Conservation (phyloP, 352 stramenopile genomes). For the Hyaloperonospora brassicae region DNA sequence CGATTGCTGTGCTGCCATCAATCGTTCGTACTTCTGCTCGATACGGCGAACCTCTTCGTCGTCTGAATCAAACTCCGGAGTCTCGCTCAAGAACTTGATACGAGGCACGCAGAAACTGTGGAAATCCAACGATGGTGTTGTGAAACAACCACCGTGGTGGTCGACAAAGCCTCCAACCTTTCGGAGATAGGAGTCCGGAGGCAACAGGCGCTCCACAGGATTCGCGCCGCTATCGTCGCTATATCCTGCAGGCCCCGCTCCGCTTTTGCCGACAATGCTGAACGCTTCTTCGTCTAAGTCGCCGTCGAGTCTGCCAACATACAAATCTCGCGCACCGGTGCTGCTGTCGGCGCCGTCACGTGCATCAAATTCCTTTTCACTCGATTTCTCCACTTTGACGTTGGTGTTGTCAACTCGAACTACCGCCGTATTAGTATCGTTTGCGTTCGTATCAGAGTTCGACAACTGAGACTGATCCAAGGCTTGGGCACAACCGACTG, state of each 20-base stretch:
- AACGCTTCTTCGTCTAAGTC: background rate
- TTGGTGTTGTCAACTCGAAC: slow-evolving; percentile 3
- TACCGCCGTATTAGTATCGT: slow-evolving; percentile 2
- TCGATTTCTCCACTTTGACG: slow-evolving; percentile 3
- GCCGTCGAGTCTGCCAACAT: slow-evolving; percentile 9
- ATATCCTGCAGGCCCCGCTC: slow-evolving; percentile 1
- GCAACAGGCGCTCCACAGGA: slow-evolving; percentile 26
- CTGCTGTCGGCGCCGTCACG: slow-evolving; percentile 1
- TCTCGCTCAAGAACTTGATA: slow-evolving; percentile 53
- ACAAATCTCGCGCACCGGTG: slow-evolving; percentile 10
- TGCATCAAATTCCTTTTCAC: slow-evolving; percentile 2
- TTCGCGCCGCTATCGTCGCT: slow-evolving; percentile 16
- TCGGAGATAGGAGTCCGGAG: slow-evolving; percentile 41
- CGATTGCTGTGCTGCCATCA: slow-evolving; percentile 28
- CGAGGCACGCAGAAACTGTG: slow-evolving; percentile 72
- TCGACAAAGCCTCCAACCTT: slow-evolving; percentile 42
- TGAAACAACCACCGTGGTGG: slow-evolving; percentile 46
- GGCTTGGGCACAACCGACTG: slow-evolving; percentile 1
- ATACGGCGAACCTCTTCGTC: slow-evolving; percentile 72
- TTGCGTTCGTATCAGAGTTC: too few species aligned
- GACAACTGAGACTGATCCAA: slow-evolving; percentile 12
- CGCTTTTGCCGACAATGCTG: background rate
- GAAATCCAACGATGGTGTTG: slow-evolving; percentile 36
- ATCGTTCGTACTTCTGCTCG: slow-evolving; percentile 61
- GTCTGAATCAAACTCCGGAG: slow-evolving; percentile 46